Evolutionary conservation across 495 filamentous ascomycete genomes (phyloP), one percentile per base, ranked within the genome.

Genomic region (Penicillium chermesinum): DNA sequence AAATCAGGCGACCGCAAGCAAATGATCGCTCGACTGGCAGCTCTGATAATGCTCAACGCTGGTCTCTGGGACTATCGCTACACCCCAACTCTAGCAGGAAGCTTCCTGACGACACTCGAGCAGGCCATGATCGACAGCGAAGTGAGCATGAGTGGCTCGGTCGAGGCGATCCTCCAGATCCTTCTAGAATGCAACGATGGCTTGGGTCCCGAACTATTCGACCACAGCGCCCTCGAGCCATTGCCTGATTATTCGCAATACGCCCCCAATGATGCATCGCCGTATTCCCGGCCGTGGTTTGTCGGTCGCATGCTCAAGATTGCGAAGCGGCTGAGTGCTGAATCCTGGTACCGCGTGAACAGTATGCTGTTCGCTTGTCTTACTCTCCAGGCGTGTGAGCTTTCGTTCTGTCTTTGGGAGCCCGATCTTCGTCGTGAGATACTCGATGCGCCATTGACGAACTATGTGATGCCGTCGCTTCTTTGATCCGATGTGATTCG

Each of bases 41-140:
- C 57, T 0, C 34, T 72, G 7, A 62, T 71, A 13, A 66, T 64
- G 48, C 45, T 72, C 17, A 73, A 72, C 39, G 63, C 70, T 2
- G 69, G 55, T 0, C 58, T 72, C 5, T 73, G 69, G 67, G 66
- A 73, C 48, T 72, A 73, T 46, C 61, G 70, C 9, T 57, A 58
- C 22, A 57, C 65, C 2, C 42, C 55, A 0, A 38, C 27, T 7
- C 54, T 56, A 7, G 60, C 54, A 6, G 62, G 57, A 7, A 48
- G 52, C 3, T 73, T 73, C 44, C 57, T 73, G n/a, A 18, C 30
- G 22, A 63, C 55, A 8, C 45, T 69, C 7, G 53, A 66, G 17
- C 52, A 60, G 19, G 41, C 58, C 9, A 46, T 72, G 21, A 40
- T 61, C 7, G 54, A 63, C 47, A 72, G 60, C 39, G 67, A 73